These are phyloP conservation scores for Furcasterigmium sp. DNA, from an alignment of 2,329 filamentous ascomycete species.

Conservation along the genomic window DNA sequence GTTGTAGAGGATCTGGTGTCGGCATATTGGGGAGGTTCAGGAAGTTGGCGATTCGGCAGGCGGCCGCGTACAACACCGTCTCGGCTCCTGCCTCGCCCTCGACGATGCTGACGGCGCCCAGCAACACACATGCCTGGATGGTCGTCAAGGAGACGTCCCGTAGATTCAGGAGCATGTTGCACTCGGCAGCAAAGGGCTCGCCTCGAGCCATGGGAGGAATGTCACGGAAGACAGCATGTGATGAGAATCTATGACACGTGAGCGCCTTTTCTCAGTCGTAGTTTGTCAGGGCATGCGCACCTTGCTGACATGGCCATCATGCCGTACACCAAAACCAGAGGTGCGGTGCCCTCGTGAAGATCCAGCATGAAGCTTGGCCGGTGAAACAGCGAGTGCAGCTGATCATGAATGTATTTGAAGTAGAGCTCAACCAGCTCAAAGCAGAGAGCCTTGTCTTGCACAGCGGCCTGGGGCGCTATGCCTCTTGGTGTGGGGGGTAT, in stretches of 20 bases:
- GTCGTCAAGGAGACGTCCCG: constrained; percentile 27
- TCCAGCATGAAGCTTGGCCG: constrained; percentile 17
- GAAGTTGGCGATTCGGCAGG: constrained; percentile 27
- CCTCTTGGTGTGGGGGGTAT: constrained; percentile 5
- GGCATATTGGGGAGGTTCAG: constrained; percentile 26
- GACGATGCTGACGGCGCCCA: constrained; percentile 25
- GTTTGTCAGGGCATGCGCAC: not conserved
- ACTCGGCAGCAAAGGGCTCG: constrained; percentile 15
- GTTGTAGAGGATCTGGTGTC: constrained; percentile 19
- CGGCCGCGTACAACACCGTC: constrained; percentile 30
- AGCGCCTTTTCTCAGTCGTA: not conserved
- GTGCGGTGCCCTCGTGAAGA: constrained; percentile 14
- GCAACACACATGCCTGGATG: constrained; percentile 31
- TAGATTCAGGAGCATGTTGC: constrained; percentile 22
- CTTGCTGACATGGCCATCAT: constrained; percentile 18
- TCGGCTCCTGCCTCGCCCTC: constrained; percentile 29
- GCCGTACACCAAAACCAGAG: constrained; percentile 15
- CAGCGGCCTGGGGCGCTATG: constrained; percentile 9
- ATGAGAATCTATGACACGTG: constrained; percentile 13
- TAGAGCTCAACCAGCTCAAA: constrained; percentile 24
- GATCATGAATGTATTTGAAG: constrained; percentile 24
- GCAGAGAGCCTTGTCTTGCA: constrained; percentile 11
- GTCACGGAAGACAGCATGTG: constrained; percentile 11
- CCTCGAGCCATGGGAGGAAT: constrained; percentile 17
- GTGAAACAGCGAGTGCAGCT: constrained; percentile 27